Base-by-base conservation (phyloP, 768 basidiomycete species). In the Naganishia randhawae region DNA sequence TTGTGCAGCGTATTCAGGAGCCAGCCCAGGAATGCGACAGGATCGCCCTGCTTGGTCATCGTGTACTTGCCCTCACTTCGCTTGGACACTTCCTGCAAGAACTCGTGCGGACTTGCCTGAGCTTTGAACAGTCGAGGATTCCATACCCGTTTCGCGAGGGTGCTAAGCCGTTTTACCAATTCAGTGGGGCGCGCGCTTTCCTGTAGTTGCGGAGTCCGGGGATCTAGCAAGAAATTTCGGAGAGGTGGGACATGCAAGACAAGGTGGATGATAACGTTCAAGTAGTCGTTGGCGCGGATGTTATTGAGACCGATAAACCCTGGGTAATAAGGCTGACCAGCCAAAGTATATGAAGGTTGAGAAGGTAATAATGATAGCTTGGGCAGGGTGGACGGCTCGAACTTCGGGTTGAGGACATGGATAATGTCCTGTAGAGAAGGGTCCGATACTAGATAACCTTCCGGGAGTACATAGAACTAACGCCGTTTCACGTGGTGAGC, bases 101-200 rank as follows among this genome's bases (percentile, higher is more conserved):
- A 93, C 78, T 99, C 96, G 78, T 99, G 96, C n/a, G 96, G 96
- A 73, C 89, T 91, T 73, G 97, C 93, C 84, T 99, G 96, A 69
- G 90, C 89, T 80, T 99, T 99, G 86, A 99, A 99, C 66, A 95
- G 81, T 61, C 88, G 84, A 10, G 94, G 92, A 80, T 96, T 98
- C 96, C 96, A 99, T 42, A 97, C 76, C 81, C 98, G 93, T 80
- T 92, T 92, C 1, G 91, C 88, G 22, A 99, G 84, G 14, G 85
- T 84, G 19, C 91, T 88, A 74, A 98, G 91, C 27, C 96, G 87
- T 74, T 87, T 89, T 48, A 97, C 82, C 65, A 98, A 85, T 77
- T 99, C 96, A 8, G 91, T 83, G 35, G 71, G 66, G 37, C 72
- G 66, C 1, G 71, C 52, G 14, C 72, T 66, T 25, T 73, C 72